phyloP scores from a whole-genome alignment of 2,329 filamentous ascomycete species.

The Metarhizium rileyi region DNA sequence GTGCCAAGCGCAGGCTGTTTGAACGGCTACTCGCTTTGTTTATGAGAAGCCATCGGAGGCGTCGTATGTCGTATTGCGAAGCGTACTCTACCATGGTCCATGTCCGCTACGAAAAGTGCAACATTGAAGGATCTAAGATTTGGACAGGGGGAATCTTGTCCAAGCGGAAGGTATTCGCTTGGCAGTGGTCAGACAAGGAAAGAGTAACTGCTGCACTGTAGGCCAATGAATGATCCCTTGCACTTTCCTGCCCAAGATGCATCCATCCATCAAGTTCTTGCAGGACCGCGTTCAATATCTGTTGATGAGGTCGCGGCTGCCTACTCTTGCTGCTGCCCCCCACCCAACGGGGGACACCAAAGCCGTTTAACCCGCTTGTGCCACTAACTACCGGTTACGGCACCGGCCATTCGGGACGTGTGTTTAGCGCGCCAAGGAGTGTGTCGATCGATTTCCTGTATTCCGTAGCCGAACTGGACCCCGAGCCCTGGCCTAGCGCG shows the following conservation, averaged over 20 bases:
- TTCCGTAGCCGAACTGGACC: slow-evolving; percentile 6
- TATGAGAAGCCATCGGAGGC: too few species aligned
- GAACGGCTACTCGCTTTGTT: too few species aligned
- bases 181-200: background rate
- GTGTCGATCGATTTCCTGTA: slow-evolving; percentile 6
- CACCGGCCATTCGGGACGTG: slow-evolving; percentile 1
- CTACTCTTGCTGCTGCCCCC: background rate
- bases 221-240: background rate
- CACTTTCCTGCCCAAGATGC: background rate
- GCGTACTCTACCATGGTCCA: too few species aligned
- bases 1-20: too few species aligned
- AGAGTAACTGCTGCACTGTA: background rate
- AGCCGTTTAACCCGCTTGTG: too few species aligned
- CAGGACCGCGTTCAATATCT: background rate
- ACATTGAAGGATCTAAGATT: too few species aligned
- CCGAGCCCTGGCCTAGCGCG: slow-evolving; percentile 10
- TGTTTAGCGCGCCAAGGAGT: slow-evolving; percentile 5
- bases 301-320: background rate
- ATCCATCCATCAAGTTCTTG: too few species aligned
- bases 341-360: too few species aligned
- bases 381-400: background rate
- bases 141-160: too few species aligned
- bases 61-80: too few species aligned
- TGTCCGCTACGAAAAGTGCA: too few species aligned
- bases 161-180: background rate